These are phyloP conservation scores for Euphrasia arctica DNA, from an alignment of 305 asterid species.

Conservation along the genomic window DNA sequence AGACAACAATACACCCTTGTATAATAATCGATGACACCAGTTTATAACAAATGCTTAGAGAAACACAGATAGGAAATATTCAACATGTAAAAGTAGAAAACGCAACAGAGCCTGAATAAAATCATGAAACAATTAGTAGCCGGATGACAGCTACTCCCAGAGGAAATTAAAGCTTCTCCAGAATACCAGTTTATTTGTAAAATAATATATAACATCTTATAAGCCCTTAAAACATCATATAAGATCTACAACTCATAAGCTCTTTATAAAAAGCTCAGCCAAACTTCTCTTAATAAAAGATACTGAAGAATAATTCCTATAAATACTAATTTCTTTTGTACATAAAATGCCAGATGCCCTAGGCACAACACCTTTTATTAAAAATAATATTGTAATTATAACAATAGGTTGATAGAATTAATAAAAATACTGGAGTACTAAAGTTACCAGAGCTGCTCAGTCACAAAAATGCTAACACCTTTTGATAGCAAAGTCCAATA, in stretches of 20 bases:
- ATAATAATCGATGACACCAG: slow-evolving; percentile 11
- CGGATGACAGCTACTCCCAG: slow-evolving; percentile 11
- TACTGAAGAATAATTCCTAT: no score
- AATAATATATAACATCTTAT: background rate
- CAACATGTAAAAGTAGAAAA: background rate
- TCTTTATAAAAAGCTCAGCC: no score
- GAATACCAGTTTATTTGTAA: no score
- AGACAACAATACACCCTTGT: no score
- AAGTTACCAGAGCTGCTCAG: background rate
- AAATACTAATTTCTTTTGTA: background rate
- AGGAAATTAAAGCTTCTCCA: slow-evolving; percentile 10
- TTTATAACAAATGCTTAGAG: slow-evolving; percentile 8
- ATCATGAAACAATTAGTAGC: slow-evolving; percentile 4
- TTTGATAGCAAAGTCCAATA: background rate
- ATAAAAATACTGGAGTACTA: background rate
- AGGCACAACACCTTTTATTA: background rate
- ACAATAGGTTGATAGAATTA: background rate
- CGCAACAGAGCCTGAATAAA: slow-evolving; percentile 14
- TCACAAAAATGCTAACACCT: background rate
- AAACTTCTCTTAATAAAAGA: no score
- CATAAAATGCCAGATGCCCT: background rate
- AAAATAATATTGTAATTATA: background rate
- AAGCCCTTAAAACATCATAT: no score
- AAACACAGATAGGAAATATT: slow-evolving; percentile 6
- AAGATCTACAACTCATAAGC: no score